Conservation (phyloP, 257 asterid species). For the Primulina huaijiensis region DNA sequence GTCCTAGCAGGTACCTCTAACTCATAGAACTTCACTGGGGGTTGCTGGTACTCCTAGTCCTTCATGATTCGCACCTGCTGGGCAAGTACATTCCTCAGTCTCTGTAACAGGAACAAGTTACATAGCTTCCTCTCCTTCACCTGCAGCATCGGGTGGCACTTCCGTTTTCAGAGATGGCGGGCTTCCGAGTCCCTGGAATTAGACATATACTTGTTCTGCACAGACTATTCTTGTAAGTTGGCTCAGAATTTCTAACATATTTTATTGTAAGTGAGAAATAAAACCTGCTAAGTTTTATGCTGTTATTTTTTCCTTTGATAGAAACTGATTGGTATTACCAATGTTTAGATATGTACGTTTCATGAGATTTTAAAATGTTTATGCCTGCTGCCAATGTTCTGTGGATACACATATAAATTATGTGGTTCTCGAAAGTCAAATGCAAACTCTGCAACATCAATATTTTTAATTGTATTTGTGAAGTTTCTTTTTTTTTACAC, state of each 20-base stretch:
- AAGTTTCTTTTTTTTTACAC: not conserved
- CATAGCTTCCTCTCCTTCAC: constrained; percentile 82
- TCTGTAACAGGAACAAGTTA: constrained; percentile 71
- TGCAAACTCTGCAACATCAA: not conserved
- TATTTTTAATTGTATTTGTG: no score
- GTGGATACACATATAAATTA: not conserved
- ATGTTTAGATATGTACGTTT: not conserved
- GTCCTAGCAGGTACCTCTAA: constrained; percentile 53
- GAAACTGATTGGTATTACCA: constrained; percentile 1
- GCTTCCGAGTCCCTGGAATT: constrained; percentile 74
- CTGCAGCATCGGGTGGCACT: constrained; percentile 90
- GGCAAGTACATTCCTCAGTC: constrained; percentile 57
- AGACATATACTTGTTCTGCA: constrained; percentile 15
- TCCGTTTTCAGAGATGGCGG: constrained; percentile 65
- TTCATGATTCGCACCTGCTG: constrained; percentile 62
- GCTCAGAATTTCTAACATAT: constrained; percentile 4
- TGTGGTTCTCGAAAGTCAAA: not conserved
- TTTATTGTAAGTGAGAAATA: constrained; percentile 10
- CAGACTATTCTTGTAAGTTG: not conserved
- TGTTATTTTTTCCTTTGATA: not conserved
- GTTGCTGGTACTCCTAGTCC: constrained; percentile 84
- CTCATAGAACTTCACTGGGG: constrained; percentile 56
- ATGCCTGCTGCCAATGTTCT: not conserved
- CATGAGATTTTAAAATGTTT: not conserved
- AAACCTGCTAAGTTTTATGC: not conserved